A percentile compares a stretch with the other conserved stretches of the same genome.
Conservation (phyloP, 2,329 filamentous ascomycete species). For the Periconia sp. region DNA sequence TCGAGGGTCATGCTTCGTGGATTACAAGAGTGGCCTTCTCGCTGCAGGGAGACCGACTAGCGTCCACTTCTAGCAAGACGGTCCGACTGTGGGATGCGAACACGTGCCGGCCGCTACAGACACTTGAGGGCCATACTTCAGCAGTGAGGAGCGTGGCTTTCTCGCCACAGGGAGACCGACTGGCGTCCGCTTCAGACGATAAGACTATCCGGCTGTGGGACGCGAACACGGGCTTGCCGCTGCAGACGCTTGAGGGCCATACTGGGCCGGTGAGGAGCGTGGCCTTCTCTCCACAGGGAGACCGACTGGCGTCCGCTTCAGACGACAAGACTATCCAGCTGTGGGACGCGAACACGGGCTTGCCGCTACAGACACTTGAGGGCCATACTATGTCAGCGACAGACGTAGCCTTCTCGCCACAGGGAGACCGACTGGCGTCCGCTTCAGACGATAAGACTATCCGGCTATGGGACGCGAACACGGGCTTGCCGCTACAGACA, state of each 20-base stretch:
- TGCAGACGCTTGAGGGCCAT: background rate
- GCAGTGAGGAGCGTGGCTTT: background rate
- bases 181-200: background rate
- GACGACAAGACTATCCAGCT: slow-evolving; percentile 4
- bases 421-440: too few relatives aligned
- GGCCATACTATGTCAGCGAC: too few relatives aligned
- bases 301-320: too few relatives aligned
- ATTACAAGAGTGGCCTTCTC: slow-evolving; percentile 32
- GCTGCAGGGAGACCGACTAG: slow-evolving; percentile 5
- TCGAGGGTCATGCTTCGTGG: slow-evolving; percentile 22
- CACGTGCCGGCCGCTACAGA: too few relatives aligned
- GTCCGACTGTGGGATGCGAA: too few relatives aligned
- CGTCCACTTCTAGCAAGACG: too few relatives aligned
- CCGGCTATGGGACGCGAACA: too few relatives aligned
- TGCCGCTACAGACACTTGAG: background rate
- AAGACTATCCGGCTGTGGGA: background rate
- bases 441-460: too few relatives aligned
- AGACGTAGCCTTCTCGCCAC: too few relatives aligned
- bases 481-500: too few relatives aligned
- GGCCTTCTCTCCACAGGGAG: background rate
- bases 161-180: background rate
- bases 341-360: background rate
- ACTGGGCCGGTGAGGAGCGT: background rate
- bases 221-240: background rate
- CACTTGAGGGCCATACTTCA: background rate